Evolutionary conservation across 2,329 filamentous ascomycete species (phyloP), one percentile per base, ranked within the genome.

Genomic region (Aspergillus ibericus): DNA sequence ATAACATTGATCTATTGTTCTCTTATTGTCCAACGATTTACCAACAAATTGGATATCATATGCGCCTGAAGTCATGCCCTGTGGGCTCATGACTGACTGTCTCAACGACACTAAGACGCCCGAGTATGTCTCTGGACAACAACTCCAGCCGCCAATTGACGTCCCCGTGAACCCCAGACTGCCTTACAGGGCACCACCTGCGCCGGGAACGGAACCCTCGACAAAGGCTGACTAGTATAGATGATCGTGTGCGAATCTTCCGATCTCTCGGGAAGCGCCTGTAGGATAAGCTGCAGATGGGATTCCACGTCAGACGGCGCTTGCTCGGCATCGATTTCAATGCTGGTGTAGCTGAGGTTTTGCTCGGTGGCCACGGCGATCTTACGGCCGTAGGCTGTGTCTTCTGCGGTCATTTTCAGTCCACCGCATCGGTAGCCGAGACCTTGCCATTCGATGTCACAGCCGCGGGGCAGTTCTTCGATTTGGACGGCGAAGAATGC

Each of bases 361-460:
- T 63, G 64, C 38, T 70, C 64, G 5, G 68, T 63, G 25, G 61
- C 68, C 20, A 66, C 68, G 35, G 65, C 63, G 15, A 61, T 63
- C 40, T 62, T 65, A 18, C 58, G 63, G 57, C 63, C 56, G 20
- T 50, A 54, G 22, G 63, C 58, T 20, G 52, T 59, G 9, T 56
- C 46, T n/a, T 64, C 53, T 29, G 62, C 54, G 5, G 53, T 51
- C 16, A 75, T 42, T 10, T 59, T 64, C 52, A 74, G 49, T 18
- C 67, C 63, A 15, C 75, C 59, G 27, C 75, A 73, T 12, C 76
- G 74, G 6, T 89, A 73, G 0, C 91, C 90, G 3, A 85, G 70
- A 58, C 88, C 88, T 65, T 91, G 88, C 93, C 93, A 99, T 78
- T 99, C 95, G 10, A 97, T 85, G 36, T 81, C 81, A 27, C 89